Conservation (phyloP, 1,139 yeast genomes). For the Nakaseomyces glabratus region DNA sequence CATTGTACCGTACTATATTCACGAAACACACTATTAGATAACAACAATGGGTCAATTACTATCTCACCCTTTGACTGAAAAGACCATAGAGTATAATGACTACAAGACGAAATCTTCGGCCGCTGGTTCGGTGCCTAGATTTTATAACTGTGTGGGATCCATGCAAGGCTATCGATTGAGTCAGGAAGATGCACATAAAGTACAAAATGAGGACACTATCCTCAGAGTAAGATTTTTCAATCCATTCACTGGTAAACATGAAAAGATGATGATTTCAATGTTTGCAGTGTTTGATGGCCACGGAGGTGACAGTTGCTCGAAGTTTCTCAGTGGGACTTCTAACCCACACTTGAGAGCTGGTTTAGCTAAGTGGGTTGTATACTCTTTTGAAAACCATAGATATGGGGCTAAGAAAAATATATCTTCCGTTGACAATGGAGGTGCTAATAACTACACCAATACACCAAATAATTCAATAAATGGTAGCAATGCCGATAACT, state of each 20-base stretch:
- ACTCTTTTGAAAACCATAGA: slow-evolving; percentile 26
- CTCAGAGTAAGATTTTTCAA: slow-evolving; percentile 27
- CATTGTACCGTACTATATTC: too few species aligned
- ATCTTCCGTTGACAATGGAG: too few species aligned
- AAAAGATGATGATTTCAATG: slow-evolving; percentile 38
- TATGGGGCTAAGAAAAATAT: slow-evolving; percentile 19
- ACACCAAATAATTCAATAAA: slow-evolving; percentile 6
- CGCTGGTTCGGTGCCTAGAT: slow-evolving; percentile 15
- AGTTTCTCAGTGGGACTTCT: slow-evolving; percentile 40
- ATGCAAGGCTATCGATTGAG: slow-evolving; percentile 73
- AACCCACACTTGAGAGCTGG: slow-evolving; percentile 32
- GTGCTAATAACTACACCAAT: neutral
- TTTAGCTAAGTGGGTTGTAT: slow-evolving; percentile 25
- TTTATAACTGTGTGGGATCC: slow-evolving; percentile 58
- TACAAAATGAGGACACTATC: slow-evolving; percentile 26
- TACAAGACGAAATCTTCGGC: slow-evolving; percentile 21
- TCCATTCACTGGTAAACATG: slow-evolving; percentile 24
- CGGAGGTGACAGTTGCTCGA: slow-evolving; percentile 60
- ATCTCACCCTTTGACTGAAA: slow-evolving; percentile 69
- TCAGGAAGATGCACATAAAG: slow-evolving; percentile 69
- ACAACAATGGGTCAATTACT: slow-evolving; percentile 78
- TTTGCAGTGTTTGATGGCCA: slow-evolving; percentile 78
- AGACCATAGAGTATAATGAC: slow-evolving; percentile 41
- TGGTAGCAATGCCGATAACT: slow-evolving; percentile 8
- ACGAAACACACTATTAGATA: too few species aligned